A percentile compares a stretch with the other conserved stretches of the same genome.
Conservation (phyloP, 1,284 basidiomycete species). For the Stygiomarasmius scandens region DNA sequence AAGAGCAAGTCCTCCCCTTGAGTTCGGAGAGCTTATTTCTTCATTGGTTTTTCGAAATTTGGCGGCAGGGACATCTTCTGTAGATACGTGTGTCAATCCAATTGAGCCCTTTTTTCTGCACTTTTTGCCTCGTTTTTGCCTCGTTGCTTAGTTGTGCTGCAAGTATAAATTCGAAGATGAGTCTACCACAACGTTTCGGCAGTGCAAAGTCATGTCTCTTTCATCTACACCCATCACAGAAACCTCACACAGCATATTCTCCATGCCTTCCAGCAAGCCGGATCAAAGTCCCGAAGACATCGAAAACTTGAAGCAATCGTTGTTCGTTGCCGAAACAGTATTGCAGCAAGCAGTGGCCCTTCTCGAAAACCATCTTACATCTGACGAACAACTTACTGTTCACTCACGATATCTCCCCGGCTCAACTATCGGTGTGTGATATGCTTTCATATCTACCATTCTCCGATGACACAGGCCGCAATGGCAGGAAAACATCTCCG, state of each 20-base stretch:
- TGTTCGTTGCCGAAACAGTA: constrained; percentile 66
- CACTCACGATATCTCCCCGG: constrained; percentile 74
- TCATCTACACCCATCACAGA: constrained; percentile 1
- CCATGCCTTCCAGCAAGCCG: constrained; percentile 4
- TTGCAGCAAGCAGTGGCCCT: constrained; percentile 73
- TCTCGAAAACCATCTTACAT: constrained; percentile 61
- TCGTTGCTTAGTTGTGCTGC: not conserved
- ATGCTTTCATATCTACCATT: not conserved
- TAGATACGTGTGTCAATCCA: constrained; percentile 10
- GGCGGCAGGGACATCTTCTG: constrained; percentile 62
- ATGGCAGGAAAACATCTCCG: constrained; percentile 75
- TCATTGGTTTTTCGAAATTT: constrained; percentile 76
- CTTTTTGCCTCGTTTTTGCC: constrained; percentile 22
- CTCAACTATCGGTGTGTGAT: constrained; percentile 72
- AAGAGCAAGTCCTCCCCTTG: constrained; percentile 73
- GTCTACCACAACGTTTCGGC: not conserved
- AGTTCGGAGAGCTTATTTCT: constrained; percentile 66
- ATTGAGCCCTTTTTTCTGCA: constrained; percentile 3
- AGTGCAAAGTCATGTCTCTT: constrained; percentile 15
- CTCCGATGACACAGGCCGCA: constrained; percentile 6
- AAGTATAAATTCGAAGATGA: not conserved
- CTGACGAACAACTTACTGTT: constrained; percentile 68
- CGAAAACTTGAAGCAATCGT: constrained; percentile 49
- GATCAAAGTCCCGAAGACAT: constrained; percentile 18
- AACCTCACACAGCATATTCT: not conserved